Evolutionary conservation across 176 grass and related monocot genomes (phyloP), one percentile per base, ranked within the genome.

Genomic region (Eragrostis nindensis): DNA sequence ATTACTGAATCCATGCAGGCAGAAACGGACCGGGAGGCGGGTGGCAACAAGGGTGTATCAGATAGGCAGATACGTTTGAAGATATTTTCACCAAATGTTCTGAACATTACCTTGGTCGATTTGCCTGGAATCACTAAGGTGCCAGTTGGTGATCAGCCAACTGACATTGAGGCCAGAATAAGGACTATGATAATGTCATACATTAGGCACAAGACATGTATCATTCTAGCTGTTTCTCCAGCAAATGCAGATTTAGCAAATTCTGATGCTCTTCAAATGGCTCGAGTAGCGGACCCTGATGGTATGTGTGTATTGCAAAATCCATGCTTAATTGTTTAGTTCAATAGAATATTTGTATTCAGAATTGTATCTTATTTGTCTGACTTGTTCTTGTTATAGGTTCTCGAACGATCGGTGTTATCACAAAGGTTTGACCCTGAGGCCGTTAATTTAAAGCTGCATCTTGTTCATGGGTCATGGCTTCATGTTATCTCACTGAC

Each of bases 121-220:
- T 89, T 99, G 84, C 96, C 96, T 78, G 96, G 96, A 84, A 95
- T 99, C 43, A 99, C 96, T 18, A 99, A 93, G 86, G 96, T 99
- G 77, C 96, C 96, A 43, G 96, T 99, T 52, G 96, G 96, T 48
- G 96, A 99, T 80, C 96, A 99, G 78, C 96, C 96, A 69, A 99
- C 71, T 86, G 96, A 99, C 26, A 99, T 99, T 73, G 96, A 99
- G 83, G 92, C 96, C 62, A 84, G 93, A 74, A 99, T 99, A 86
- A 90, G 96, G 85, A 99, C 96, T 62, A 95, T 99, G 96, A 99
- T 99, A 76, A 89, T 95, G 67, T 95, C 92, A 77, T 99, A 99
- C 62, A 95, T 99, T 62, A 95, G 89, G 70, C 96, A 99, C 72
- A 95, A 91, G 82, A 95, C 92, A 69, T 99, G 96, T 82, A 99